phyloP scores from a whole-genome alignment of 2,329 filamentous ascomycete species.

The Botrytis aclada region DNA sequence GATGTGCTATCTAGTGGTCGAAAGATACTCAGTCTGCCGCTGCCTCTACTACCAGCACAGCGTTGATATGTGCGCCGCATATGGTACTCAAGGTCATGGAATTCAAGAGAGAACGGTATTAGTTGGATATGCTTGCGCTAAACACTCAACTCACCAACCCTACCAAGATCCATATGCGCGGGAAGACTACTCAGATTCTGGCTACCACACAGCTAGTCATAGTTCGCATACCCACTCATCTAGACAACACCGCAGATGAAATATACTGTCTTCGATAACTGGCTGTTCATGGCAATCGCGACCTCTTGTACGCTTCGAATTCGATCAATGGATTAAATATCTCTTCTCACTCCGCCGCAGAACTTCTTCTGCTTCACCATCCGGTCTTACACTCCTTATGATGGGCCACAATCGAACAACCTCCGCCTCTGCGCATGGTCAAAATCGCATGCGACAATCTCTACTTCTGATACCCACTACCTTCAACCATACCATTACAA shows the following conservation, averaged over 20 bases:
- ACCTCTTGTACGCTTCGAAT: constrained; percentile 35
- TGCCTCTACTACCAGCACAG: constrained; percentile 68
- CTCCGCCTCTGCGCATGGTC: constrained; percentile 32
- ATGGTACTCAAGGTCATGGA: constrained; percentile 60
- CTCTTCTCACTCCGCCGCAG: constrained; percentile 37
- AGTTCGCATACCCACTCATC: constrained; percentile 33
- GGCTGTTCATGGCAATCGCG: constrained; percentile 37
- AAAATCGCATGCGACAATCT: constrained; percentile 9
- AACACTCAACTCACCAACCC: constrained; percentile 40
- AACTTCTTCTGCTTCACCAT: constrained; percentile 34
- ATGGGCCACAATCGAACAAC: constrained; percentile 35
- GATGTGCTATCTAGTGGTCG: constrained; percentile 71
- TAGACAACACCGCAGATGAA: constrained; percentile 36
- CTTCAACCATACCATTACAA: constrained; percentile 26
- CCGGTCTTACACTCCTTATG: constrained; percentile 36
- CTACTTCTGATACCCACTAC: constrained; percentile 17
- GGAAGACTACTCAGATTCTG: constrained; percentile 37
- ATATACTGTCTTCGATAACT: constrained; percentile 39
- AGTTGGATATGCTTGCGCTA: constrained; percentile 64
- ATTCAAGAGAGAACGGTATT: constrained; percentile 65
- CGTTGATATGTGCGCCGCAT: constrained; percentile 63
- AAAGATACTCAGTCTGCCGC: constrained; percentile 66
- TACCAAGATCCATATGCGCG: constrained; percentile 23
- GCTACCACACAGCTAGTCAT: constrained; percentile 37
- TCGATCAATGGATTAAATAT: constrained; percentile 35